Evolutionary conservation across 768 basidiomycete species (phyloP), one percentile per base, ranked within the genome.

Genomic region (Tephrocybe sp.): DNA sequence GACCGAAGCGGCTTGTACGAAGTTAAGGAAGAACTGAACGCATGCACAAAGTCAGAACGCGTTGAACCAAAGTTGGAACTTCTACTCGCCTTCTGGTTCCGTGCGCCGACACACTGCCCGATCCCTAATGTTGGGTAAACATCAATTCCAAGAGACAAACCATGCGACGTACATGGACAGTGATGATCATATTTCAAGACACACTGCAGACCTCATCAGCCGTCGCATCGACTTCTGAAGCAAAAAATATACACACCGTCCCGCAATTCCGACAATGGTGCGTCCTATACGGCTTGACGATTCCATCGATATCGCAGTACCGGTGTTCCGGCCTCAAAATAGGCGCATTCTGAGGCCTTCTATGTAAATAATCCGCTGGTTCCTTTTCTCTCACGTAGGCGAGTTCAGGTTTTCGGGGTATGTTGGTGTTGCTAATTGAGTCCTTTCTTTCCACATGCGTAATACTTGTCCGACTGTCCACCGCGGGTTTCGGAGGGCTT

Each of bases 31-130:
- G 70, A 90, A 94, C 86, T 91, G 48, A 4, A 43, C 8, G 26
- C 17, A 21, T n/a, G 32, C 20, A 32, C 21, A 15, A 28, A 18
- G n/a, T 50, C 34, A 30, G 28, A 39, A 23, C 18, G 34, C 15
- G 12, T n/a, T n/a, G n/a, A n/a, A n/a, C n/a, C n/a, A n/a, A n/a
- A n/a, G n/a, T n/a, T n/a, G n/a, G n/a, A n/a, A n/a, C n/a, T n/a
- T 36, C 1, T 51, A 12, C 50, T 17, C 51, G 88, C 90, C 69
- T 93, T 93, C 58, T 95, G 89, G 63, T 98, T 98, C 33, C 82
- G 80, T 45, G 93, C 94, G 10, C 94, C 94, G 17, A 97, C 91
- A 58, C 94, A 98, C 62, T 93, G 90, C 10, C 94, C 94, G 46
- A 98, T 86, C 94, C 93, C 90, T 83, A 26, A 20, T 21, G 3